Conservation (phyloP, 2,329 filamentous ascomycete species). For the Xylariaceae sp. region DNA sequence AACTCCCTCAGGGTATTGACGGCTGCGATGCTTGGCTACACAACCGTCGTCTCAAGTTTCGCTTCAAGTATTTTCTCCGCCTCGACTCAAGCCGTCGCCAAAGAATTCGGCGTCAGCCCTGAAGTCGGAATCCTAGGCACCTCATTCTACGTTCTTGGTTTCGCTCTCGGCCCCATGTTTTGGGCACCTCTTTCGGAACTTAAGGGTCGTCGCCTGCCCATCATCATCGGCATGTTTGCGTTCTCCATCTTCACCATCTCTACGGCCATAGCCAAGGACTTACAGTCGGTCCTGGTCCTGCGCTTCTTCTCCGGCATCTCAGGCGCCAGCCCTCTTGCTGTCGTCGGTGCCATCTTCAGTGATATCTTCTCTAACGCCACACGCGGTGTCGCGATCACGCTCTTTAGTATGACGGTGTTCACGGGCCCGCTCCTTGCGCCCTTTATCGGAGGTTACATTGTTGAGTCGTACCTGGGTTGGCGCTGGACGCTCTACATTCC, state of each 20-base stretch:
- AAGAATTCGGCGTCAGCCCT: constrained; percentile 55
- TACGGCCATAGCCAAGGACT: constrained; percentile 61
- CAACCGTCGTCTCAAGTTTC: constrained; percentile 68
- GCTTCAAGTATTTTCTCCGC: constrained; percentile 72
- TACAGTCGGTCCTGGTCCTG: constrained; percentile 66
- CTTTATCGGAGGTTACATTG: constrained; percentile 66
- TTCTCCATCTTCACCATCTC: constrained; percentile 67
- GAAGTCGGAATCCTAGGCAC: constrained; percentile 64
- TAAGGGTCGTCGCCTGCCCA: constrained; percentile 60
- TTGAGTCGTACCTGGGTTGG: constrained; percentile 61
- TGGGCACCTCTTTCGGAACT: constrained; percentile 73
- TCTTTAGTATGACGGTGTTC: constrained; percentile 62
- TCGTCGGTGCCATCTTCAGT: constrained; percentile 67
- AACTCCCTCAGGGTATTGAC: constrained; percentile 51
- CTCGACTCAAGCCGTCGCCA: constrained; percentile 55
- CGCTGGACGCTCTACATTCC: constrained; percentile 67
- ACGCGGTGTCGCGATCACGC: constrained; percentile 54
- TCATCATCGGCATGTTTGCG: constrained; percentile 60
- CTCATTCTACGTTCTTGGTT: constrained; percentile 67
- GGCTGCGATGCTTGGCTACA: constrained; percentile 66
- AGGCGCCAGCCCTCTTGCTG: constrained; percentile 63
- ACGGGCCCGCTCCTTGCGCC: constrained; percentile 64
- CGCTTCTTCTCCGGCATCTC: constrained; percentile 73
- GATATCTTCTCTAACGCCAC: constrained; percentile 67
- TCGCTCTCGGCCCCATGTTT: constrained; percentile 59